phyloP scores from a whole-genome alignment of 768 basidiomycete species.

The Suillus subaureus region DNA sequence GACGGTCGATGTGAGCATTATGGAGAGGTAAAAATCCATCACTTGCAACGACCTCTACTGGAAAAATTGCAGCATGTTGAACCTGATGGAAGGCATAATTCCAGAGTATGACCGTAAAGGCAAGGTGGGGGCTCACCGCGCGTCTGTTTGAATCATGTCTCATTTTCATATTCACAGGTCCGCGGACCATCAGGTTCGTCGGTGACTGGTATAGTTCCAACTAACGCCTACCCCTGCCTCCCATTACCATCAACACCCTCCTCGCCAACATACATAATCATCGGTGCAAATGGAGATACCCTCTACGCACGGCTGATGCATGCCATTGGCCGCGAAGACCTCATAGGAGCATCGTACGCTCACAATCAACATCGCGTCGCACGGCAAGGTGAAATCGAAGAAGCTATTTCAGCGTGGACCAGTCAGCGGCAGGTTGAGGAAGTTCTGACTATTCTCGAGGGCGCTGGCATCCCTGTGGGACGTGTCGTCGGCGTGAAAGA shows the following conservation, averaged over 20 bases:
- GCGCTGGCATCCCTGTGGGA: constrained; percentile 63
- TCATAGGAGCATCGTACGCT: constrained; percentile 53
- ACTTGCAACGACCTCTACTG: neutral
- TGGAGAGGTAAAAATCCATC: constrained; percentile 53
- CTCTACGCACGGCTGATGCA: constrained; percentile 71
- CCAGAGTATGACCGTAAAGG: constrained; percentile 76
- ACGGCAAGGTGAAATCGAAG: constrained; percentile 55
- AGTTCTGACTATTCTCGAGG: constrained; percentile 50
- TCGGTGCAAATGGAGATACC: constrained; percentile 72
- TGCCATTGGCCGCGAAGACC: constrained; percentile 58
- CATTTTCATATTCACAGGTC: constrained; percentile 38
- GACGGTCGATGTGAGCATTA: constrained; percentile 75
- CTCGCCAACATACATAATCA: constrained; percentile 60
- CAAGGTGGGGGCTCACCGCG: constrained; percentile 41
- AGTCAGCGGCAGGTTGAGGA: constrained; percentile 49
- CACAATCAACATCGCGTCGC: constrained; percentile 45
- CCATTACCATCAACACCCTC: constrained; percentile 43
- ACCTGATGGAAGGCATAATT: constrained; percentile 76
- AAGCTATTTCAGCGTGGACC: constrained; percentile 66
- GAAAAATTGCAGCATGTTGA: constrained; percentile 56
- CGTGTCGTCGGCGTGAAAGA: constrained; percentile 65
- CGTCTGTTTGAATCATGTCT: neutral
- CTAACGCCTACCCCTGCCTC: constrained; percentile 71
- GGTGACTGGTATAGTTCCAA: constrained; percentile 74
- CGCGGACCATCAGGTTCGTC: constrained; percentile 77